These are phyloP conservation scores for Candida maris DNA, from an alignment of 805 yeast genomes.

Conservation along the genomic window DNA sequence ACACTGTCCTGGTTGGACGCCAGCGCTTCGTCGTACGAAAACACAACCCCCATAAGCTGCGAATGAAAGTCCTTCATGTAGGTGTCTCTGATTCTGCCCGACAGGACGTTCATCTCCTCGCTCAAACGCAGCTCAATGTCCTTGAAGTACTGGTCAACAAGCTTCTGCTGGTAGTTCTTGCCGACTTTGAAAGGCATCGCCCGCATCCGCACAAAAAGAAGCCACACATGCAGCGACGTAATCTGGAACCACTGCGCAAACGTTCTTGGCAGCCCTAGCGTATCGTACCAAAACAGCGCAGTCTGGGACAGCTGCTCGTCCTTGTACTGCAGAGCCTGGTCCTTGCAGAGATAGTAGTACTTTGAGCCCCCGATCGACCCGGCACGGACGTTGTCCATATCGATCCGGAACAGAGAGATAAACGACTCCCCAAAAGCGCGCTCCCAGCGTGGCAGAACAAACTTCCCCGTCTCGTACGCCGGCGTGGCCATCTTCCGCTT, in stretches of 20 bases:
- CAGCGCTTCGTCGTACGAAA: conserved; percentile 91
- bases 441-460: conserved; percentile 44
- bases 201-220: conserved; percentile 90
- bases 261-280: conserved; percentile 75
- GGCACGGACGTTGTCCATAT: conserved; percentile 89
- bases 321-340: conserved; percentile 76
- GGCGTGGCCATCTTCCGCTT: conserved; percentile 30
- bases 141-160: conserved; percentile 82
- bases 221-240: conserved; percentile 88
- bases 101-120: conserved; percentile 79
- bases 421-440: conserved; percentile 62
- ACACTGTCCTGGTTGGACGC: conserved; percentile 68
- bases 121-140: conserved; percentile 86
- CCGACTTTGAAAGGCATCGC: conserved; percentile 92
- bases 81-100: conserved; percentile 77
- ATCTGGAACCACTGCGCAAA: conserved; percentile 97
- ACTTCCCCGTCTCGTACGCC: conserved; percentile 27
- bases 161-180: conserved; percentile 83
- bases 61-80: conserved; percentile 87
- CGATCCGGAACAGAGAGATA: conserved; percentile 61
- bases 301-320: conserved; percentile 66
- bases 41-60: conserved; percentile 83
- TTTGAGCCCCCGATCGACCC: conserved; percentile 92
- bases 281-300: conserved; percentile 82
- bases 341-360: conserved; percentile 83